phyloP scores from a whole-genome alignment of 177 flowering plant species.

The Vitis hybrid region DNA sequence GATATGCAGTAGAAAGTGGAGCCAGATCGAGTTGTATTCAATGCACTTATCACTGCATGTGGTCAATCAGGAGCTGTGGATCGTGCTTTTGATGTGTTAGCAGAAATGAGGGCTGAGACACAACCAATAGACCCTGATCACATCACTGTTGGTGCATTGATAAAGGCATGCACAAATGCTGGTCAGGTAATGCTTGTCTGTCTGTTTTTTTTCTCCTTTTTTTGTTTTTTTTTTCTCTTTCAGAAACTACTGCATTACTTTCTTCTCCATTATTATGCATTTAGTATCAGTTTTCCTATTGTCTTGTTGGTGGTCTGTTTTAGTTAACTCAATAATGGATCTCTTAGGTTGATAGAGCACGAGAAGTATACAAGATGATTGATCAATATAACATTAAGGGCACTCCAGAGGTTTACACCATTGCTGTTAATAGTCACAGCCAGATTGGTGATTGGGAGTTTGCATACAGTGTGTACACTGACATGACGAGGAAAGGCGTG shows the following conservation, averaged over 20 bases:
- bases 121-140: conserved; percentile 94
- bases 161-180: conserved; percentile 80
- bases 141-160: conserved; percentile 85
- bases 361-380: conserved; percentile 85
- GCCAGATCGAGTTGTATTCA: conserved; percentile 97
- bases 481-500: conserved; percentile 74
- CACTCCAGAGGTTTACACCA: conserved; percentile 90
- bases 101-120: conserved; percentile 79
- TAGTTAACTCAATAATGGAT: neutral
- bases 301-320: neutral
- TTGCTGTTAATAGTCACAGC: conserved; percentile 87
- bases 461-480: conserved; percentile 65
- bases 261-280: no score
- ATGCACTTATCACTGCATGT: conserved; percentile 96
- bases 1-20: conserved; percentile 88
- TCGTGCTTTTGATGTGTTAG: conserved; percentile 95
- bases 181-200: conserved; percentile 60
- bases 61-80: conserved; percentile 96
- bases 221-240: neutral
- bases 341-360: conserved; percentile 75
- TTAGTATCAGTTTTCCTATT: neutral
- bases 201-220: neutral
- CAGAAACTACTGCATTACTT: neutral
- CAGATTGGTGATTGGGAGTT: conserved; percentile 85
- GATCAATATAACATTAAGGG: conserved; percentile 76